Conservation (phyloP, 345 rosid species). For the Citrus reticulata region DNA sequence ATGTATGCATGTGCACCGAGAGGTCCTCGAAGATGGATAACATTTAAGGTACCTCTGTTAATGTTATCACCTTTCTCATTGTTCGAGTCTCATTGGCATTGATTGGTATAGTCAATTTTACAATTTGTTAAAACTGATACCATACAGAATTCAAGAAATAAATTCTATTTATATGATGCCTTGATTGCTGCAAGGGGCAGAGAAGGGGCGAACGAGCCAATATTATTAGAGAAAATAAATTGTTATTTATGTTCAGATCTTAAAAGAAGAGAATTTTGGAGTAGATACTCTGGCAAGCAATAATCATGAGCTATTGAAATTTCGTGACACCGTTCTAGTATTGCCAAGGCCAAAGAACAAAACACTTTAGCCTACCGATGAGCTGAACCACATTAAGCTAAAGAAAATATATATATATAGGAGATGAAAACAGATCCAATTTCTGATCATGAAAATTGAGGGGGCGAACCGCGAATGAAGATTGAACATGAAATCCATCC, state of each 20-base stretch:
- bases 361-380: neutral
- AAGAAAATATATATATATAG: neutral
- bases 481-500: no score
- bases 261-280: no score
- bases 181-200: neutral
- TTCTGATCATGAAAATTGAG: no score
- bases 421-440: neutral
- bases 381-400: neutral
- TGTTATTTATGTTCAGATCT: neutral
- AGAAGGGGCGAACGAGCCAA: neutral
- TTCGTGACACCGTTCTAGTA: no score
- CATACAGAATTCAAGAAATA: neutral
- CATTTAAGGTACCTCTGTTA: neutral
- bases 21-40: conserved; percentile 45
- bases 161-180: neutral
- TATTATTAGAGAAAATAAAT: neutral
- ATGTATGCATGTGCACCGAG: conserved; percentile 74
- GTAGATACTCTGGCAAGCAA: no score
- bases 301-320: no score
- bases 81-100: neutral
- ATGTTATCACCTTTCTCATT: neutral
- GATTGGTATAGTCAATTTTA: neutral
- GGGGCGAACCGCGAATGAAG: no score
- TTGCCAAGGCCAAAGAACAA: neutral
- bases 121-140: neutral